Conservation (phyloP, 164 flowering plant species). For the Vitis riparia region DNA sequence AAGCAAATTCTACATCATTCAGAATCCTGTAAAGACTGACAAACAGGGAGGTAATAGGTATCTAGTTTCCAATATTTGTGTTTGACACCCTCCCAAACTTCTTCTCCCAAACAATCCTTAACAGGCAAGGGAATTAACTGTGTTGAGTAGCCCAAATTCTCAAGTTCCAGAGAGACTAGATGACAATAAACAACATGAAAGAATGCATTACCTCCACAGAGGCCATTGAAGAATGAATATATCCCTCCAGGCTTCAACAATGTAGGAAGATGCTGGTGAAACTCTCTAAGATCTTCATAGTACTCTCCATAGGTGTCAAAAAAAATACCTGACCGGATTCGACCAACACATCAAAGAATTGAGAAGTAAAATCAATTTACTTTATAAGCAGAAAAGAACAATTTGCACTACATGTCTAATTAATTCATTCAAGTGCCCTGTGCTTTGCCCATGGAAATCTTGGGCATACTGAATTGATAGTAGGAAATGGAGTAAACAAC, state of each 20-base stretch:
- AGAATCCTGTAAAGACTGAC: constrained; percentile 63
- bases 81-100: constrained; percentile 91
- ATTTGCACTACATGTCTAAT: no score
- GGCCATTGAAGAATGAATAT: constrained; percentile 93
- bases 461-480: no score
- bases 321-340: constrained; percentile 68
- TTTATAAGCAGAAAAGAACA: no score
- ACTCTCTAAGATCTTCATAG: constrained; percentile 91
- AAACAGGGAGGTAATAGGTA: constrained; percentile 94
- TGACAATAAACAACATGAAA: constrained; percentile 96
- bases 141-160: constrained; percentile 76
- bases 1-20: constrained; percentile 39
- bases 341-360: background rate
- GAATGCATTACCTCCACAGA: constrained; percentile 95
- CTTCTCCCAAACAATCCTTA: constrained; percentile 81
- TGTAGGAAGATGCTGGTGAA: constrained; percentile 82
- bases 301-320: constrained; percentile 98
- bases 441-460: no score
- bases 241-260: constrained; percentile 87
- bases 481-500: no score
- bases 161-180: constrained; percentile 83
- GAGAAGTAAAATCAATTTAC: no score
- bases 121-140: constrained; percentile 93
- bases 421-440: no score
- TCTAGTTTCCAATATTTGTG: constrained; percentile 99